Base-by-base conservation (phyloP, 352 stramenopile species). In the Phytophthora podocarpi region DNA sequence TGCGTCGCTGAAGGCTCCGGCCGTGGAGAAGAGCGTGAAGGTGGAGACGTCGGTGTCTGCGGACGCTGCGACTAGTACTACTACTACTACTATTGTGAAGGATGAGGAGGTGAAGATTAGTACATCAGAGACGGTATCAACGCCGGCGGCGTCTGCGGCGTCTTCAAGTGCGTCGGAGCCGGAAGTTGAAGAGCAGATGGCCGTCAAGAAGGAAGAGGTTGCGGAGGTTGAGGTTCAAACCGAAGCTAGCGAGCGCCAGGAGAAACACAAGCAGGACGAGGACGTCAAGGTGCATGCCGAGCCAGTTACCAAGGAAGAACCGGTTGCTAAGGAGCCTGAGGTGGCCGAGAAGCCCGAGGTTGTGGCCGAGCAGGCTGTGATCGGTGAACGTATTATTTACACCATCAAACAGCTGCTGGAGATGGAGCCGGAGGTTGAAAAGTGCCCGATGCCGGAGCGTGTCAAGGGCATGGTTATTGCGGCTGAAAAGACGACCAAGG, bases 321-420 rank as follows among this genome's bases (percentile, higher is more conserved):
- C 28, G 26, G 24, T 36, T 18, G 27, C 11, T 10, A 24, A 57
- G 20, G 40, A 67, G 48, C 42, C 45, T 12, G 55, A 68, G 11
- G 61, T 67, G 5, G 26, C 8, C 6, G 57, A 67, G 20, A 48
- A 78, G 20, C 52, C 51, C 2, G 64, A 67, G n/a, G 62, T 72
- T 28, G 73, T 67, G 13, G 59, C 77, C 3, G 61, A 83, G 49
- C 60, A 82, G 53, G 59, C 61, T 21, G 68, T 75, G 50, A 84
- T 82, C 31, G 59, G 63, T 10, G 76, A 77, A 45, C 80, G 82
- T 35, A 83, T 91, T 64, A 74, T 89, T 40, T 93, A 91, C 68
- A 90, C 85, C 18, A 90, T 93, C 39, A 78, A 84, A 20, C 70
- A 90, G 55, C 53, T 93, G 49, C 70, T 93, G 0, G 77, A 86